A percentile compares a stretch with the other conserved stretches of the same genome.
Evolutionary conservation across 2,329 filamentous ascomycete species (phyloP).

Genomic region (Claviceps sp.): DNA sequence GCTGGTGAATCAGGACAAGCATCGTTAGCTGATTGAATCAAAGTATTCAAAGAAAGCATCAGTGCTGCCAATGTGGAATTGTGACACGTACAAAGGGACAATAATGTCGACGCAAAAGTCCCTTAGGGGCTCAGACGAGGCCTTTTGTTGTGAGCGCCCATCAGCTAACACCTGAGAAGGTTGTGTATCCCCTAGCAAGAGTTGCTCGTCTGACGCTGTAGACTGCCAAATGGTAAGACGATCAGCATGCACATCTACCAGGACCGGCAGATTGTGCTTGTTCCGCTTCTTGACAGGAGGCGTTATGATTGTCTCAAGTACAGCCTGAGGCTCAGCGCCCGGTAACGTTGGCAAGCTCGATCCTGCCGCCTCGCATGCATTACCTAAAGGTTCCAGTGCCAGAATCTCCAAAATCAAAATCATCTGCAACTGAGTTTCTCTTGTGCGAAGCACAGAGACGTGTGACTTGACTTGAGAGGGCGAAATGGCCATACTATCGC

Average conservation of each 20-base stretch:
- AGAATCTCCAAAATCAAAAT: slow-evolving; percentile 67
- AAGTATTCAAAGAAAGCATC: no score
- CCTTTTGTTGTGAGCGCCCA: slow-evolving; percentile 24
- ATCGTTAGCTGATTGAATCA: no score
- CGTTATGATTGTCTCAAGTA: slow-evolving; percentile 16
- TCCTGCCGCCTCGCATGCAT: slow-evolving; percentile 27
- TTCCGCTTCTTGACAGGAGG: slow-evolving; percentile 38
- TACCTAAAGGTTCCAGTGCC: slow-evolving; percentile 47
- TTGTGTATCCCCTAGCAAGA: slow-evolving; percentile 36
- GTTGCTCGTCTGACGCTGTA: slow-evolving; percentile 47
- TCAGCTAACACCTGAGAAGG: slow-evolving; percentile 17
- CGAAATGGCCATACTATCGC: slow-evolving; percentile 33
- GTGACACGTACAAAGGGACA: slow-evolving; percentile 53
- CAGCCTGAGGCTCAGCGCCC: slow-evolving; percentile 16
- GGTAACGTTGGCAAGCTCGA: slow-evolving; percentile 33
- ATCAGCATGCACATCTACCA: slow-evolving; percentile 63
- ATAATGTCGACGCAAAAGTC: slow-evolving; percentile 74
- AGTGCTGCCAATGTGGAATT: no score
- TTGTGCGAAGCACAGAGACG: slow-evolving; percentile 51
- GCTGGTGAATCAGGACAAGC: slow-evolving; percentile 21
- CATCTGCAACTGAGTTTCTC: slow-evolving; percentile 71
- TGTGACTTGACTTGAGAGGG: slow-evolving; percentile 46
- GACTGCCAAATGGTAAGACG: slow-evolving; percentile 77
- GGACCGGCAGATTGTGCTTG: slow-evolving; percentile 49
- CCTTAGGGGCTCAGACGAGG: slow-evolving; percentile 48